Percentiles rank a stretch among this genome's conserved stretches.
Evolutionary conservation across 805 yeast genomes (phyloP).

Genomic region (Starmerella apicola): DNA sequence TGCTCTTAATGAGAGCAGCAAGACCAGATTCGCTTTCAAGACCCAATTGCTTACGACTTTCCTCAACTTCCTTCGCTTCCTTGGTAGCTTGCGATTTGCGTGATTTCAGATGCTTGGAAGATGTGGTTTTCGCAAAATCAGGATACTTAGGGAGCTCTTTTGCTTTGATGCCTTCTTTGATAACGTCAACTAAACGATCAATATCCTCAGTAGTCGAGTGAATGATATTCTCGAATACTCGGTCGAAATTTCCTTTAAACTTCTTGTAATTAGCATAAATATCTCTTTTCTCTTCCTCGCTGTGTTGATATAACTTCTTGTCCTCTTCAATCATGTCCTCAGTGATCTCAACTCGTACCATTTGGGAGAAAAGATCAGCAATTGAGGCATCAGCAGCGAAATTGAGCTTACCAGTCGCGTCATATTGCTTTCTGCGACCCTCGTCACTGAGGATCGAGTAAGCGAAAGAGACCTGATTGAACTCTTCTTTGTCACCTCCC

Average conservation of each 20-base stretch:
- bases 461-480: conserved; percentile 64
- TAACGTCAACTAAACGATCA: conserved; percentile 41
- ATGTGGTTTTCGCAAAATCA: conserved; percentile 38
- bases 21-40: conserved; percentile 27
- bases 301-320: conserved; percentile 44
- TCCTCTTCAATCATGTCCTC: conserved; percentile 51
- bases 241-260: conserved; percentile 55
- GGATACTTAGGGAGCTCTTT: conserved; percentile 30
- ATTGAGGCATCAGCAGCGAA: conserved; percentile 27
- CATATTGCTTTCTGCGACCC: conserved; percentile 44
- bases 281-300: conserved; percentile 37
- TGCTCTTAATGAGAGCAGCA: conserved; percentile 28
- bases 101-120: conserved; percentile 37
- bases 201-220: conserved; percentile 63
- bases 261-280: conserved; percentile 45
- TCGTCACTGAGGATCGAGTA: conserved; percentile 56
- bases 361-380: conserved; percentile 29
- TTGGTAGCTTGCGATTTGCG: conserved; percentile 29
- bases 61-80: conserved; percentile 43
- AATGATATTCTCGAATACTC: conserved; percentile 61
- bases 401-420: conserved; percentile 54
- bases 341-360: conserved; percentile 28
- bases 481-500: conserved; percentile 33
- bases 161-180: conserved; percentile 35
- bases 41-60: conserved; percentile 41